Evolutionary conservation across 2,329 filamentous ascomycete genomes (phyloP).

Genomic region (Aspergillus candidus): DNA sequence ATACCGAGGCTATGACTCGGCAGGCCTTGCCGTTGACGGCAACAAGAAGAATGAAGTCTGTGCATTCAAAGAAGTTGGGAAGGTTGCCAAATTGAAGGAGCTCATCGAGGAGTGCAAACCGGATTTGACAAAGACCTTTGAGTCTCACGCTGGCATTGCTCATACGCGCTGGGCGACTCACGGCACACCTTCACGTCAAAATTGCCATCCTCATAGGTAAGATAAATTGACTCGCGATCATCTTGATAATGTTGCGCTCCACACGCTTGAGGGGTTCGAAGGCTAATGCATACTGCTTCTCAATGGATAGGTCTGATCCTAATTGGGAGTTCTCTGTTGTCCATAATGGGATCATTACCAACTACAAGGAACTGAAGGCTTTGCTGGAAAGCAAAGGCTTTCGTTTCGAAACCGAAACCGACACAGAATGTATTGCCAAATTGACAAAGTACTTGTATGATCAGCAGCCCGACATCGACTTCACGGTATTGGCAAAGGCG

Average conservation of each 20-base stretch:
- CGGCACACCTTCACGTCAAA: constrained; percentile 83
- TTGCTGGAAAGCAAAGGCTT: constrained; percentile 91
- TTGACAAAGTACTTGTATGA: constrained; percentile 97
- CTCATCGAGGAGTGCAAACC: constrained; percentile 78
- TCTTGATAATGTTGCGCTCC: too few species aligned
- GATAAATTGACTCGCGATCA: constrained; percentile 20
- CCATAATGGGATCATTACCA: constrained; percentile 99
- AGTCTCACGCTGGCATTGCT: constrained; percentile 96
- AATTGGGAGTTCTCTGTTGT: constrained; percentile 96
- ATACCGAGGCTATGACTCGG: constrained; percentile 98
- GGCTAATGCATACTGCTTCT: not conserved
- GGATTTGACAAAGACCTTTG: constrained; percentile 87
- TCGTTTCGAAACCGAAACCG: constrained; percentile 98
- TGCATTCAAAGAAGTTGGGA: constrained; percentile 98
- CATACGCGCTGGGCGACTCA: constrained; percentile 99
- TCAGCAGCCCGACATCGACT: constrained; percentile 86
- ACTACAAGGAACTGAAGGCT: constrained; percentile 99
- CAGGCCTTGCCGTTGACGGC: constrained; percentile 89
- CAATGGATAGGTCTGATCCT: constrained; percentile 67
- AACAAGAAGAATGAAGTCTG: constrained; percentile 98
- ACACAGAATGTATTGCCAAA: constrained; percentile 99
- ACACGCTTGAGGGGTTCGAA: too few species aligned
- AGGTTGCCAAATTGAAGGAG: constrained; percentile 93
- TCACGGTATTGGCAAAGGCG: constrained; percentile 93
- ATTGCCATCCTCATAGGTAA: constrained; percentile 98